Conservation (phyloP, 2,329 filamentous ascomycete genomes). For the Dryadomyces sulphureus region DNA sequence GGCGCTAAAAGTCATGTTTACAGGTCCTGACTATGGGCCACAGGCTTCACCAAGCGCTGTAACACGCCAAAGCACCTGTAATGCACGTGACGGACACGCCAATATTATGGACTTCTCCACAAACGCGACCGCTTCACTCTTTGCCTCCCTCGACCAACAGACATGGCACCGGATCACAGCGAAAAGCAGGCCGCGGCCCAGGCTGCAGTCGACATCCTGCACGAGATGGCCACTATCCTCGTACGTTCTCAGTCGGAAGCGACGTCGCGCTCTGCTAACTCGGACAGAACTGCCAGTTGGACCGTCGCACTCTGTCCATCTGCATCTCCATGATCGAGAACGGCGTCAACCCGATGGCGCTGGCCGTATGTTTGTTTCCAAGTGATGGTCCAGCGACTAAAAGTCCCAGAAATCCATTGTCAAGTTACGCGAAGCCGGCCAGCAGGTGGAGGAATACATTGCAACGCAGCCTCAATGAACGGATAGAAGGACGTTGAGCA, state of each 20-base stretch:
- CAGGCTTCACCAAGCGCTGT: too few species aligned
- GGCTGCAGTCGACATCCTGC: slow-evolving; percentile 68
- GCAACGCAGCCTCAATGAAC: slow-evolving; percentile 8
- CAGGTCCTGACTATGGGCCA: too few species aligned
- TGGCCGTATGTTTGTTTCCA: slow-evolving; percentile 52
- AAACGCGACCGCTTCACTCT: background rate
- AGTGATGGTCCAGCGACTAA: background rate
- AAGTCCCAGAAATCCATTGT: slow-evolving; percentile 40
- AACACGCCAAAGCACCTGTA: too few species aligned
- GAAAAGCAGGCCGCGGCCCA: slow-evolving; percentile 65
- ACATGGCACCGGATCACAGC: slow-evolving; percentile 29
- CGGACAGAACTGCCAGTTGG: slow-evolving; percentile 76
- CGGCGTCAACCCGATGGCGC: slow-evolving; percentile 86
- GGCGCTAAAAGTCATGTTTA: too few species aligned
- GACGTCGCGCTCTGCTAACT: too few species aligned
- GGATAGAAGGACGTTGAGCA: too few species aligned
- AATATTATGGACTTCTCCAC: background rate
- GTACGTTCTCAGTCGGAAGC: slow-evolving; percentile 44
- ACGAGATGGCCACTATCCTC: slow-evolving; percentile 78
- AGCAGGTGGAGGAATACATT: slow-evolving; percentile 29
- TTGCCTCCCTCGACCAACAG: too few species aligned
- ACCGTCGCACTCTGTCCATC: slow-evolving; percentile 78
- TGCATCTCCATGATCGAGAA: slow-evolving; percentile 97
- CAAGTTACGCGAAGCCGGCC: slow-evolving; percentile 41
- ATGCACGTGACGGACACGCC: too few species aligned